Evolutionary conservation across 2,329 filamentous ascomycete genomes (phyloP).

Genomic region (Penicillium sp.): DNA sequence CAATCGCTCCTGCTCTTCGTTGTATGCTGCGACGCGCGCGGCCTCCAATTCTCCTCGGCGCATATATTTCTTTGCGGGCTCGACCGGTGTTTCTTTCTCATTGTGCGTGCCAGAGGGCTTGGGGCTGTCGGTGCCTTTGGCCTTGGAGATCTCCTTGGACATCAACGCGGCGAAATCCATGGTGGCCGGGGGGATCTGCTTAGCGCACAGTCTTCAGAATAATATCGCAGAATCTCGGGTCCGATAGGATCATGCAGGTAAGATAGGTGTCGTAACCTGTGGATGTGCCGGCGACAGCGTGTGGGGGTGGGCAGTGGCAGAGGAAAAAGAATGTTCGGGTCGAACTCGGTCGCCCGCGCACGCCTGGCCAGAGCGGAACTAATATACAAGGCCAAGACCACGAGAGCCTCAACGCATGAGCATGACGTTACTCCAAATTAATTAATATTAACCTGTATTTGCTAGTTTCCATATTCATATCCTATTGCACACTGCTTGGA

Average conservation of each 20-base stretch:
- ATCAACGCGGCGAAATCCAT: constrained; percentile 98
- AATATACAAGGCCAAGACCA: too few relatives aligned
- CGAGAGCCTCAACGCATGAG: too few relatives aligned
- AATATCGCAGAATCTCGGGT: too few relatives aligned
- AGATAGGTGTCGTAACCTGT: too few relatives aligned
- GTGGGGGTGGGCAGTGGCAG: background rate
- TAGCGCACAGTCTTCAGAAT: too few relatives aligned
- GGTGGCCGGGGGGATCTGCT: constrained; percentile 23
- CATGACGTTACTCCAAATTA: too few relatives aligned
- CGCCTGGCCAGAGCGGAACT: background rate
- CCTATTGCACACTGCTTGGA: too few relatives aligned
- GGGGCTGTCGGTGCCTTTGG: constrained; percentile 54
- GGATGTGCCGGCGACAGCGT: background rate
- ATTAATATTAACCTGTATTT: too few relatives aligned
- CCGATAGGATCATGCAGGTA: too few relatives aligned
- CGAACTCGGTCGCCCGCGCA: background rate
- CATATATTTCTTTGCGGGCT: constrained; percentile 67
- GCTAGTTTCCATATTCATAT: too few relatives aligned
- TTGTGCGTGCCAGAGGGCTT: constrained; percentile 22
- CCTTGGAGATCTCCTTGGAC: constrained; percentile 85
- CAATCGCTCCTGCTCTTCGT: constrained; percentile 72
- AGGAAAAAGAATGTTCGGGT: background rate
- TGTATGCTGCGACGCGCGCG: constrained; percentile 73
- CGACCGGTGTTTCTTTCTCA: constrained; percentile 19
- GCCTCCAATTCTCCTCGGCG: constrained; percentile 85